phyloP scores from a whole-genome alignment of 2,329 filamentous ascomycete genomes.

The Verticillium klebahnii region DNA sequence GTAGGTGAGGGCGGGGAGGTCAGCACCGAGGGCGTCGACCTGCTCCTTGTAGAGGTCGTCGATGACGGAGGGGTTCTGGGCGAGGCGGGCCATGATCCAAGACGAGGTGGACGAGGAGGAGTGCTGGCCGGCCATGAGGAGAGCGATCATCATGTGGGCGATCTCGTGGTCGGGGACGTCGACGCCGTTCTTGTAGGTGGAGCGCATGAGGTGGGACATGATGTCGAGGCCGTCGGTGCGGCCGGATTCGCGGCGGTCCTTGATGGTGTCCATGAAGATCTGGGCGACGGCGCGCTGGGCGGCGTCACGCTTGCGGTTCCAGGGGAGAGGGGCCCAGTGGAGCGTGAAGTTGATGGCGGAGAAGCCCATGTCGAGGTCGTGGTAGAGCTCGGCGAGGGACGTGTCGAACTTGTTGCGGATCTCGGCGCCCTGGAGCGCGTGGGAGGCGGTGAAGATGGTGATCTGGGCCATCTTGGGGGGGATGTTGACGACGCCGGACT shows the following conservation, averaged over 20 bases:
- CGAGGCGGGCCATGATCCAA: conserved; percentile 81
- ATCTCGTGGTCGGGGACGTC: conserved; percentile 78
- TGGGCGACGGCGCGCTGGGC: conserved; percentile 78
- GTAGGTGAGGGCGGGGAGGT: conserved; percentile 70
- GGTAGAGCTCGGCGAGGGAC: conserved; percentile 76
- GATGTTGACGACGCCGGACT: conserved; percentile 66
- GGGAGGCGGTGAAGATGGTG: conserved; percentile 85
- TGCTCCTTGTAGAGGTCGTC: conserved; percentile 86
- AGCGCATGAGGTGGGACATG: conserved; percentile 87
- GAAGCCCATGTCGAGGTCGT: conserved; percentile 88
- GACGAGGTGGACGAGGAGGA: conserved; percentile 79
- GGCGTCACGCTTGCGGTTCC: conserved; percentile 75
- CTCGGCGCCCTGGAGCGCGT: conserved; percentile 78
- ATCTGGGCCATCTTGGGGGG: conserved; percentile 76
- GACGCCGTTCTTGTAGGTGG: conserved; percentile 76
- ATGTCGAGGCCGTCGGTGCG: conserved; percentile 64
- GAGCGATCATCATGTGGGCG: conserved; percentile 89
- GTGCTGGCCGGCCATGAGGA: conserved; percentile 90
- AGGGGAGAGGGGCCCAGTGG: conserved; percentile 83
- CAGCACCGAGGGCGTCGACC: conserved; percentile 63
- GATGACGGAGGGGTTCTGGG: conserved; percentile 69
- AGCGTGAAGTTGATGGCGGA: conserved; percentile 86
- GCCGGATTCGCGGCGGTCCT: conserved; percentile 55
- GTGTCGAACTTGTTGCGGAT: conserved; percentile 77
- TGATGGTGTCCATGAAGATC: conserved; percentile 78